These are phyloP conservation scores for Phytophthora niederhauseri DNA, from an alignment of 352 stramenopile genomes.

Conservation along the genomic window DNA sequence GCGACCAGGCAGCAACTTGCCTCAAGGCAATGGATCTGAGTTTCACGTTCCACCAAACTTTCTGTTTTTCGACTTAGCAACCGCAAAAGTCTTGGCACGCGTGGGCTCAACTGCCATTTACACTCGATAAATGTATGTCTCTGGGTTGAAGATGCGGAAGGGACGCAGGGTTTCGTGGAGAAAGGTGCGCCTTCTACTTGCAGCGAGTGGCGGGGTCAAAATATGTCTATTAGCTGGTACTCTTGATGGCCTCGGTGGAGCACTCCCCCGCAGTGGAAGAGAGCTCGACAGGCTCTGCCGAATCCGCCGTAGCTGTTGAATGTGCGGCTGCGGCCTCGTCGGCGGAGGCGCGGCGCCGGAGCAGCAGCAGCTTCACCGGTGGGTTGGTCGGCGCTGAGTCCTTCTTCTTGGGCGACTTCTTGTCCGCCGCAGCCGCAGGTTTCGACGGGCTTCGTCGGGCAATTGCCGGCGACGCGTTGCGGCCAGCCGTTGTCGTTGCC, in stretches of 20 bases:
- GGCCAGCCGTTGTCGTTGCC: not conserved
- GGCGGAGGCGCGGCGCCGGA: slow-evolving; percentile 42
- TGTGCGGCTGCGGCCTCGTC: slow-evolving; percentile 8
- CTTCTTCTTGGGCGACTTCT: slow-evolving; percentile 26
- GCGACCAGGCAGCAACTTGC: slow-evolving; percentile 8
- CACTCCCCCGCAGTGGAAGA: slow-evolving; percentile 13
- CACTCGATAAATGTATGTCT: slow-evolving; percentile 6
- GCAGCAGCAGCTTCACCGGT: slow-evolving; percentile 66
- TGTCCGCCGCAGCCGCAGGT: slow-evolving; percentile 12
- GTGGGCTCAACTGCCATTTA: slow-evolving; percentile 1
- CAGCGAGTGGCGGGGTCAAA: not conserved
- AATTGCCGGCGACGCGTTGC: slow-evolving; percentile 2
- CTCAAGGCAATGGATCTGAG: slow-evolving; percentile 34
- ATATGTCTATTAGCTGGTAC: not conserved
- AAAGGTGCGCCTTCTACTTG: not conserved
- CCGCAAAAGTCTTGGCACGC: slow-evolving; percentile 22
- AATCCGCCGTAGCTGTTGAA: not conserved
- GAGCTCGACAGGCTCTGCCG: not conserved
- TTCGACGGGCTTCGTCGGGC: slow-evolving; percentile 21
- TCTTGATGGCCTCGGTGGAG: not conserved
- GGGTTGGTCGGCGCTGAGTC: slow-evolving; percentile 51
- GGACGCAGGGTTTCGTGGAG: not conserved
- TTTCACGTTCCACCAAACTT: slow-evolving; percentile 18
- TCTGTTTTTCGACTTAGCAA: slow-evolving; percentile 5
- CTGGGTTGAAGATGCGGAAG: slow-evolving; percentile 21